Evolutionary conservation across 768 basidiomycete genomes (phyloP), one percentile per base, ranked within the genome.

Genomic region (Tephrocybe sp.): DNA sequence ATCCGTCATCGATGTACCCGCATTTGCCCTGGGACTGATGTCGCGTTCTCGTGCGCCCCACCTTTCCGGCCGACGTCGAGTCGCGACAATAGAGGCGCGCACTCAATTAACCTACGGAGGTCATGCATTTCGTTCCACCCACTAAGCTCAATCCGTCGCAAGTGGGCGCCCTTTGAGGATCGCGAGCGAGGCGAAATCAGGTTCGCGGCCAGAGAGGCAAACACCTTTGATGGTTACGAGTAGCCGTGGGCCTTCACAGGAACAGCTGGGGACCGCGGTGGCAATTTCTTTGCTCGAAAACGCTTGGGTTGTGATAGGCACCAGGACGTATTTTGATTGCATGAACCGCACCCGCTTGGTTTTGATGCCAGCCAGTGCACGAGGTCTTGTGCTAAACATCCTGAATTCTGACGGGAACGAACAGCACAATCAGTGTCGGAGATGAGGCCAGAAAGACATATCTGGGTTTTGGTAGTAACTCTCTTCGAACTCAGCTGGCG

Each of bases 41-140:
- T 20, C 41, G 33, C 55, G 55, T 47, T 52, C 38, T 40, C 45
- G 40, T 56, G 56, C 21, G 50, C 45, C 18, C 63, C 56, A 17
- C 65, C 67, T 39, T 73, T 69, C 60, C 71, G 76, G 20, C 77
- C 83, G 17, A 86, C 59, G 59, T 85, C 82, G 18, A 86, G 65
- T 76, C 81, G 79, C 1, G 73, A 70, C 6, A 86, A 61, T 8
- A 65, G 65, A 0, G 85, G 83, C 0, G 72, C 71, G 40, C 72
- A 71, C 21, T 75, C 75, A 3, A 73, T 73, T 17, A 86, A 67
- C 43, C 71, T 69, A 45, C 69, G 59, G 21, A 85, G 64, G 54
- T 85, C 85, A 25, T 86, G 84, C 61, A 85, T 73, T 39, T 85
- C 84, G 47, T 70, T 71, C 81, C 82, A 85, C 1, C 78, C 79